phyloP scores from a whole-genome alignment of 202 grass and related monocot species.

The Panicum virgatum region DNA sequence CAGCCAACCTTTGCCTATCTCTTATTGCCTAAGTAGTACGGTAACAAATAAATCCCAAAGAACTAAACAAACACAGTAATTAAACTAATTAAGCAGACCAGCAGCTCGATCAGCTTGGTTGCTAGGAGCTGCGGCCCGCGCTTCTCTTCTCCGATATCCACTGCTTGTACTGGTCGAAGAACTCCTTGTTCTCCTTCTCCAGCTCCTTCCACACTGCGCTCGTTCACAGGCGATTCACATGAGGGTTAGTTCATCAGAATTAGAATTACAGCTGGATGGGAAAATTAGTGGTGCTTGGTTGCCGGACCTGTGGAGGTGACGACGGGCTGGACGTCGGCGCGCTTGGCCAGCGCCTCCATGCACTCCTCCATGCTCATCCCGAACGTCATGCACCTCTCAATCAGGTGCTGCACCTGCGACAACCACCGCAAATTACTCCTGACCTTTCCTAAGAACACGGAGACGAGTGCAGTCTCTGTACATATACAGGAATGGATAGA shows the following conservation, averaged over 20 bases:
- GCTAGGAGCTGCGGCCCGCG: constrained; percentile 14
- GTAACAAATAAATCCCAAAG: background rate
- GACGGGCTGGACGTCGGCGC: constrained; percentile 61
- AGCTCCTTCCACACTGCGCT: constrained; percentile 86
- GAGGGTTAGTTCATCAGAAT: background rate
- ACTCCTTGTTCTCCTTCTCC: constrained; percentile 90
- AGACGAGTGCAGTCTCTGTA: background rate
- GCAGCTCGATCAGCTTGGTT: background rate
- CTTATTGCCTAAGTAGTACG: background rate
- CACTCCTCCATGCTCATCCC: constrained; percentile 97
- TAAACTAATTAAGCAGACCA: background rate
- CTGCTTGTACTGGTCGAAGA: constrained; percentile 67
- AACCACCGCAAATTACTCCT: background rate
- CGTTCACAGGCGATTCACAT: background rate
- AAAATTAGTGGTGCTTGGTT: no score
- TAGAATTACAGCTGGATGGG: background rate
- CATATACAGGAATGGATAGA: background rate
- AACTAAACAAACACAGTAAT: background rate
- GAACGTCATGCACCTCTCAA: constrained; percentile 78
- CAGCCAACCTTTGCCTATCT: background rate
- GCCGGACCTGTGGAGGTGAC: constrained; percentile 73
- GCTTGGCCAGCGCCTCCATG: constrained; percentile 67
- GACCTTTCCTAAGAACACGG: background rate
- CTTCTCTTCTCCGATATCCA: constrained; percentile 28
- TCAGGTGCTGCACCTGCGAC: constrained; percentile 76